Conservation (phyloP, 1,139 yeast species). For the Fermentozyma sake region DNA sequence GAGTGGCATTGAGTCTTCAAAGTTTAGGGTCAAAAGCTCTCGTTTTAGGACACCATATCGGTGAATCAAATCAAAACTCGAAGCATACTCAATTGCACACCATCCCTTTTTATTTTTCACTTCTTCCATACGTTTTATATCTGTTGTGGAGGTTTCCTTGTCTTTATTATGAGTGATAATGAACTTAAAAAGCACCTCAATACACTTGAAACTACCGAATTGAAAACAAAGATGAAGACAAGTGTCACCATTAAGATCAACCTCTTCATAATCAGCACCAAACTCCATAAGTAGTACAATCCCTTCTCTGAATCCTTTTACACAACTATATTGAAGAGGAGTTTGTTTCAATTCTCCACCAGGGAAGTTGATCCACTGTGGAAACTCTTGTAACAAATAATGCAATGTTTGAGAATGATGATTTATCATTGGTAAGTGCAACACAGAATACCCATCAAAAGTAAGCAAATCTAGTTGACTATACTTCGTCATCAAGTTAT, state of each 20-base stretch:
- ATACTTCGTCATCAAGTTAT: slow-evolving; percentile 14
- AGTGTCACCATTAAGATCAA: slow-evolving; percentile 67
- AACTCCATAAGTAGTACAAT: slow-evolving; percentile 67
- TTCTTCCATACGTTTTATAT: slow-evolving; percentile 14
- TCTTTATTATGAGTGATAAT: slow-evolving; percentile 12
- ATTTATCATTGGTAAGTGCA: slow-evolving; percentile 68
- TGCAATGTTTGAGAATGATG: slow-evolving; percentile 77
- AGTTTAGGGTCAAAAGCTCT: slow-evolving; percentile 7
- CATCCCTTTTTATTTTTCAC: slow-evolving; percentile 61
- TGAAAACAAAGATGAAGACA: slow-evolving; percentile 80
- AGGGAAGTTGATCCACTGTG: slow-evolving; percentile 51
- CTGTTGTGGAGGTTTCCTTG: slow-evolving; percentile 39
- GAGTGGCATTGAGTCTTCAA: slow-evolving; percentile 5
- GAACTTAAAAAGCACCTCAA: slow-evolving; percentile 51
- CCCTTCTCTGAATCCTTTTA: slow-evolving; percentile 65
- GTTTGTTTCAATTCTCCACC: slow-evolving; percentile 58
- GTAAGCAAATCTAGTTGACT: slow-evolving; percentile 39
- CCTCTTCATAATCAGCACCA: slow-evolving; percentile 67
- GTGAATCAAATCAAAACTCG: slow-evolving; percentile 42
- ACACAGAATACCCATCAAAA: slow-evolving; percentile 66
- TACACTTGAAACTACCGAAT: slow-evolving; percentile 63
- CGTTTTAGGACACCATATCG: slow-evolving; percentile 9
- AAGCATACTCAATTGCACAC: slow-evolving; percentile 60
- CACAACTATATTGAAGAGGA: slow-evolving; percentile 71
- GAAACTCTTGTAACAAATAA: slow-evolving; percentile 75